These are phyloP conservation scores for Calonectria fujianensis DNA, from an alignment of 2,329 filamentous ascomycete species.

Conservation along the genomic window DNA sequence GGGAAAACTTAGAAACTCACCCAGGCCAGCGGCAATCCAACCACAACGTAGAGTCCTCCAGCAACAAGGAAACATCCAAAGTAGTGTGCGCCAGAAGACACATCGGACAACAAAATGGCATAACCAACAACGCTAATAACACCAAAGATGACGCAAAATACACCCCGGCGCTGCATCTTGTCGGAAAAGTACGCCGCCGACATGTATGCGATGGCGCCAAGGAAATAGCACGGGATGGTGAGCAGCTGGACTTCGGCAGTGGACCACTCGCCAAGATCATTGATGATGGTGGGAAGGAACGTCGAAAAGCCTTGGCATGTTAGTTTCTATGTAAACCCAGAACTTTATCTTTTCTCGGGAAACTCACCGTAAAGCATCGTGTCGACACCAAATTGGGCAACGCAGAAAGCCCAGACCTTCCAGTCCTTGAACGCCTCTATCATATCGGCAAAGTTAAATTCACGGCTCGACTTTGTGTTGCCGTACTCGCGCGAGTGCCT, in stretches of 20 bases:
- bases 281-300: conserved; percentile 87
- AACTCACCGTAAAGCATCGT: conserved; percentile 81
- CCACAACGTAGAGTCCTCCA: conserved; percentile 79
- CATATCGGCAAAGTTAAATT: conserved; percentile 77
- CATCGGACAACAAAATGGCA: conserved; percentile 78
- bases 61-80: conserved; percentile 86
- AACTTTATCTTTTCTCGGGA: too few relatives aligned
- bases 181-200: conserved; percentile 80
- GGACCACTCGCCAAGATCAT: conserved; percentile 78
- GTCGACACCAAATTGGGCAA: conserved; percentile 83
- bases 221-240: conserved; percentile 85
- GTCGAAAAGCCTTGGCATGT: conserved; percentile 77
- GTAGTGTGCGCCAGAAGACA: conserved; percentile 79
- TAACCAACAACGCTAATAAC: conserved; percentile 81
- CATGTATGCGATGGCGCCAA: conserved; percentile 83
- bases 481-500: conserved; percentile 66
- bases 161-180: conserved; percentile 77
- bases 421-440: conserved; percentile 81
- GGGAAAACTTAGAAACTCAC: conserved; percentile 48
- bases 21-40: conserved; percentile 75
- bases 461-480: conserved; percentile 66
- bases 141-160: conserved; percentile 79
- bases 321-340: neutral
- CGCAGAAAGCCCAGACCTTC: conserved; percentile 83
- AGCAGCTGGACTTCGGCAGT: conserved; percentile 82